Evolutionary conservation across 257 asterid genomes (phyloP), one percentile per base, ranked within the genome.

Genomic region (Leptodermis oblonga): DNA sequence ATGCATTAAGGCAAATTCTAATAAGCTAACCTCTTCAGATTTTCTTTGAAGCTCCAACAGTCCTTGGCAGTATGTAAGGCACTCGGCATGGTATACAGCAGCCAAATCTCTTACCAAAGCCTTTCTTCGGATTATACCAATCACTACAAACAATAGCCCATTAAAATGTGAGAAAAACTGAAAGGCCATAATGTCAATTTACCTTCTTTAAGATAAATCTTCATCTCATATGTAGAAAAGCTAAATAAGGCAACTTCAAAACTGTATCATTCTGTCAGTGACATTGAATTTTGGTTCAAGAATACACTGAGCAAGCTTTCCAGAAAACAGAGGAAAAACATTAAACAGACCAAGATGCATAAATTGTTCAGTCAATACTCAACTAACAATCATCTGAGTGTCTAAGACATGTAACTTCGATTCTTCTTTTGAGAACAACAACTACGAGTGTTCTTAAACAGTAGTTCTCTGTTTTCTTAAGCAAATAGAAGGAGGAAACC

Each of bases 61-160:
- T 74, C 91, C 90, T 79, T 86, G 96, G 81, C 98, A 90, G 79
- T 88, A 81, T 12, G 95, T 62, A 75, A 90, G 98, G 81, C 98
- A 93, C 87, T 93, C 98, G 0, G 97, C 90, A 39, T 93, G 98
- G 71, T 90, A 93, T 18, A 78, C 82, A 49, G 89, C 97, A 25
- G 98, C 97, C 86, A 92, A 75, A 67, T 88, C 98, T 75, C 86
- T 90, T 71, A 92, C 82, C 86, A 92, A 75, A 37, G 96, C 90
- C 83, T 90, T 92, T 81, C 98, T 86, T 83, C 85, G 84, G 70
- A 90, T 87, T 30, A 90, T 87, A 15, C 97, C 98, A 76, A 92
- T 81, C 98, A 87, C 96, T 92, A 41, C 73, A 76, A 64, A 67
- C 64, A 70, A 64, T 45, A 75, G 61, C 4, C 36, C 65, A 46